Percentiles rank a stretch among this genome's conserved stretches.
phyloP scores from a whole-genome alignment of 108 stramenopile genomes.

The Fragilaria radians region DNA sequence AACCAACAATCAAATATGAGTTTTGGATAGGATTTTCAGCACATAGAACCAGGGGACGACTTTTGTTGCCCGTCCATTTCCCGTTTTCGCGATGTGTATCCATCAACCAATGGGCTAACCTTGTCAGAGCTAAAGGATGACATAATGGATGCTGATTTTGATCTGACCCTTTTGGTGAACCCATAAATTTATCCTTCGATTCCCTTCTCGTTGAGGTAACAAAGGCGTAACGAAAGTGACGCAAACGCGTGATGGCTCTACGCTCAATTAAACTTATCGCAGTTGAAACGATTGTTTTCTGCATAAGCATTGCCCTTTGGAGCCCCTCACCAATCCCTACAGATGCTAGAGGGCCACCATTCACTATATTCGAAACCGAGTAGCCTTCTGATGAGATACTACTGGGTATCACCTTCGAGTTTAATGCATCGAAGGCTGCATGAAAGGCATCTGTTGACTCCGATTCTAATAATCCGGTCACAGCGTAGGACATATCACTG shows the following conservation, averaged over 20 bases:
- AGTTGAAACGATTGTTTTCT: conserved; percentile 58
- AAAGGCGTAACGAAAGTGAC: conserved; percentile 85
- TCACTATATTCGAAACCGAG: conserved; percentile 61
- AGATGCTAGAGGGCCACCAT: conserved; percentile 64
- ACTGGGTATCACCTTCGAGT: conserved; percentile 42
- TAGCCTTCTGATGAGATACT: conserved; percentile 35
- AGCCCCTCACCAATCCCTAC: conserved; percentile 76
- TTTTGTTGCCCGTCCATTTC: conserved; percentile 82
- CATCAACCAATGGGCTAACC: conserved; percentile 79
- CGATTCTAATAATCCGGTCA: conserved; percentile 79
- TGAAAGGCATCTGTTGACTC: conserved; percentile 56
- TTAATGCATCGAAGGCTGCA: conserved; percentile 76
- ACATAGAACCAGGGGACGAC: conserved; percentile 77
- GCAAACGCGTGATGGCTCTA: conserved; percentile 68
- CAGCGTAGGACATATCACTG: conserved; percentile 75
- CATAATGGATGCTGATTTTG: conserved; percentile 57
- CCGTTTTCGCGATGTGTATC: conserved; percentile 88
- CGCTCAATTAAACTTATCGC: conserved; percentile 66
- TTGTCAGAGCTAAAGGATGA: conserved; percentile 70
- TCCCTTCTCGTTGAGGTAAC: conserved; percentile 51
- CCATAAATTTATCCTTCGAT: conserved; percentile 2
- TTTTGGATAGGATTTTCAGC: conserved; percentile 70
- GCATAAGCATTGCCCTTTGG: conserved; percentile 66
- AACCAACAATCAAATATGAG: conserved; percentile 87
- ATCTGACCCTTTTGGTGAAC: not conserved